These are phyloP conservation scores for Amaranthus tricolor DNA, from an alignment of 179 eudicot genomes.

Conservation along the genomic window DNA sequence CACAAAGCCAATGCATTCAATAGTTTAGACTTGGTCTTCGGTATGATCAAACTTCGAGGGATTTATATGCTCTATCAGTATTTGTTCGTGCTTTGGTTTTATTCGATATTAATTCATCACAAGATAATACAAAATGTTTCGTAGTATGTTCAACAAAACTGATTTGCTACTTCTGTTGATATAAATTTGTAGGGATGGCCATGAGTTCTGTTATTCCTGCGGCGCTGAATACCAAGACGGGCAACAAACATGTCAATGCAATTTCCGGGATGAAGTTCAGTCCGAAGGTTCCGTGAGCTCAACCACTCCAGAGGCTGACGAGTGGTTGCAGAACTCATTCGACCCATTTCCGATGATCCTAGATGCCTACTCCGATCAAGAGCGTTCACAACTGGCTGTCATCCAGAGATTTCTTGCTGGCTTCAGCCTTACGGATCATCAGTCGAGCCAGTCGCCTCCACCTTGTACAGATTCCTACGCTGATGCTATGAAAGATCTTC, in stretches of 20 bases:
- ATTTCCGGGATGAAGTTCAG: constrained; percentile 54
- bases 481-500: constrained; percentile 81
- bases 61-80: no score
- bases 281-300: constrained; percentile 28
- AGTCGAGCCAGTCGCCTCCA: constrained; percentile 59
- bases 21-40: no score
- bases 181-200: constrained; percentile 60
- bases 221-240: constrained; percentile 54
- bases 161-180: not conserved
- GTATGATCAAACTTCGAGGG: no score
- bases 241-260: constrained; percentile 64
- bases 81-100: no score
- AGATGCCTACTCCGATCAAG: constrained; percentile 84
- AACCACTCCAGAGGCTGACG: constrained; percentile 42
- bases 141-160: not conserved
- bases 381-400: constrained; percentile 80
- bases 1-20: no score
- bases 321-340: constrained; percentile 76
- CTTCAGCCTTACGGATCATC: constrained; percentile 62
- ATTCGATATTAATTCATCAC: not conserved
- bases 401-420: constrained; percentile 81
- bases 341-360: constrained; percentile 54
- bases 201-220: constrained; percentile 79
- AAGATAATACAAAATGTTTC: not conserved
- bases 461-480: constrained; percentile 65